Percentiles rank a stretch among this genome's conserved stretches.
Conservation (phyloP, 2,329 filamentous ascomycete genomes). For the Fusarium succisae region DNA sequence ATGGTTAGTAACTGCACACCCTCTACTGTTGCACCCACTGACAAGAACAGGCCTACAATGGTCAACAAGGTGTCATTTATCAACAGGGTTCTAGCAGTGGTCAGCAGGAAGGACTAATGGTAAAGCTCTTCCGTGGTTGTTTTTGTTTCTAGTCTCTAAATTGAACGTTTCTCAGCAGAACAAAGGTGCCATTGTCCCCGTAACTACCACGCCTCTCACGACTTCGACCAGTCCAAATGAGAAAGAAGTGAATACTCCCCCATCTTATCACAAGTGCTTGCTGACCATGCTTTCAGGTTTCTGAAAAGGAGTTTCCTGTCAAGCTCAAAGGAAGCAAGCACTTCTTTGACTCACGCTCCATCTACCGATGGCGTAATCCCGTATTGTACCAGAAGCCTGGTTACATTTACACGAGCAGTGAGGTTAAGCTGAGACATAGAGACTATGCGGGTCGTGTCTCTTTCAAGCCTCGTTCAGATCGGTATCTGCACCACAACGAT, state of each 20-base stretch:
- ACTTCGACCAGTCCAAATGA: conserved; percentile 13
- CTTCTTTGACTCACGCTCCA: conserved; percentile 35
- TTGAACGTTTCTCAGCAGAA: conserved; percentile 38
- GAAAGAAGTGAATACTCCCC: conserved; percentile 29
- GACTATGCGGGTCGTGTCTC: conserved; percentile 39
- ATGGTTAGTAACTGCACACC: conserved; percentile 12
- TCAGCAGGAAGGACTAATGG: conserved; percentile 40
- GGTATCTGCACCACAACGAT: conserved; percentile 40
- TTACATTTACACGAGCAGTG: conserved; percentile 26
- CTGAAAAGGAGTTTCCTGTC: conserved; percentile 41
- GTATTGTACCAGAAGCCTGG: conserved; percentile 37
- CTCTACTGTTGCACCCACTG: background rate
- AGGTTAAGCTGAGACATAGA: conserved; percentile 32
- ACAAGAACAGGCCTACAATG: conserved; percentile 25
- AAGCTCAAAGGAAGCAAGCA: conserved; percentile 37
- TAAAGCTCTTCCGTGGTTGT: conserved; percentile 43
- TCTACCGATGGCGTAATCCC: conserved; percentile 36
- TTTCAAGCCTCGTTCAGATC: conserved; percentile 36
- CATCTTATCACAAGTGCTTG: background rate
- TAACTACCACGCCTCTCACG: conserved; percentile 24
- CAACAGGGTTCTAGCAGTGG: conserved; percentile 31
- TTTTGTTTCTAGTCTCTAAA: conserved; percentile 41
- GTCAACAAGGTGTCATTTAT: conserved; percentile 34
- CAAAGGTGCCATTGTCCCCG: conserved; percentile 26
- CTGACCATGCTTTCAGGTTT: conserved; percentile 25